Evolutionary conservation across 345 rosid genomes (phyloP), one percentile per base, ranked within the genome.

Genomic region (Gossypium ekmanianum): DNA sequence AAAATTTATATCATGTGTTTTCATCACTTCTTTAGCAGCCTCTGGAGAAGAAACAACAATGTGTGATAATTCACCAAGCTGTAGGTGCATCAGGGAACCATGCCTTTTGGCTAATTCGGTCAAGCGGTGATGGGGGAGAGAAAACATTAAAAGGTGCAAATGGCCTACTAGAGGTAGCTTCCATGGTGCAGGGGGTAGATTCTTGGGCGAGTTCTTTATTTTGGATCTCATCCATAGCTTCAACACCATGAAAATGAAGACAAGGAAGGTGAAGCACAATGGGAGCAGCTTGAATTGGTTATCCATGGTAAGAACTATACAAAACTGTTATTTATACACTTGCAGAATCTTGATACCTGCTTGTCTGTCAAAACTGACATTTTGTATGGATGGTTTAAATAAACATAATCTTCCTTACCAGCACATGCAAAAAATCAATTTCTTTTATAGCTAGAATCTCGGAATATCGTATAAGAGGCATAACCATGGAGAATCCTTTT

Each of bases 1-100:
- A 34, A 86, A 84, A 27, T 12, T 66, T 34, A 78, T 3, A 27
- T 83, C 87, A 47, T 86, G 81, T 4, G 74, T 67, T 68, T 76
- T 84, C 78, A 86, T 64, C 8, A 81, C 73, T 45, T 81, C 77
- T 39, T 61, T 71, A 12, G 86, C 85, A 2, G 75, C 18, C 22
- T 81, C 59, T 1, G 83, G 75, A 0, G 82, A 83, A 5, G 88
- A 83, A 22, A 81, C 58, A 0, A 84, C 78, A 0, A 79, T 29
- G 8, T 64, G 50, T 16, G 79, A 34, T 13, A 78, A 61, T 62
- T 79, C 76, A 12, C 85, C 85, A 2, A 81, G 77, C 43, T 81
- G 72, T 0, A 83, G 77, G 52, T 84, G 79, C 84, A 29, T 29
- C 34, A 29, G 34, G 34, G 34, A 29, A 29, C 34, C 34, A 29